Evolutionary conservation across 148 eudicot genomes (phyloP).

Genomic region (Nepenthes mirabilis): DNA sequence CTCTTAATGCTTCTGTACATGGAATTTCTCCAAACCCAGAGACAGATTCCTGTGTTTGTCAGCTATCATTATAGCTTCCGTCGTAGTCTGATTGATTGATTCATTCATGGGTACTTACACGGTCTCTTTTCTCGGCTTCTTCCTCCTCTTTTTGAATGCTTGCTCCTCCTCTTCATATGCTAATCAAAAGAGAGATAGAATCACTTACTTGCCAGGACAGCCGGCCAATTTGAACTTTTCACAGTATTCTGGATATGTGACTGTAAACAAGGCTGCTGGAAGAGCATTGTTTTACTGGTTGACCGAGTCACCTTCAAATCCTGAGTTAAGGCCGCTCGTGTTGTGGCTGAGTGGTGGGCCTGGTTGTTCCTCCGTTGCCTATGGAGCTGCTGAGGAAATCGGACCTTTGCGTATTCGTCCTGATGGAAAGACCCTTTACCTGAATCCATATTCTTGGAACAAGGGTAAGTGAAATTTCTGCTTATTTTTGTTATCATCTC

Average conservation of each 20-base stretch:
- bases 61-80: no score
- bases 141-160: constrained; percentile 16
- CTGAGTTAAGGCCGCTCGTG: constrained; percentile 57
- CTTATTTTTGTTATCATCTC: background rate
- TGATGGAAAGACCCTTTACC: constrained; percentile 56
- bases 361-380: constrained; percentile 91
- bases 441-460: constrained; percentile 82
- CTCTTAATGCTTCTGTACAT: no score
- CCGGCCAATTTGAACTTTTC: constrained; percentile 54
- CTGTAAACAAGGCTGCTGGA: constrained; percentile 57
- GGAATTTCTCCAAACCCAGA: no score
- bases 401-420: constrained; percentile 68
- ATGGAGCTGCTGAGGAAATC: constrained; percentile 91
- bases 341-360: constrained; percentile 98
- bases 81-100: background rate
- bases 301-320: constrained; percentile 42
- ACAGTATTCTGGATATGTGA: constrained; percentile 81
- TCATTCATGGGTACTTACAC: constrained; percentile 7
- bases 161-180: constrained; percentile 25
- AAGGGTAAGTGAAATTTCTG: constrained; percentile 33
- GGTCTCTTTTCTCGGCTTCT: constrained; percentile 10
- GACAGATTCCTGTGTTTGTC: no score
- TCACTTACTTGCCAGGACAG: constrained; percentile 71
- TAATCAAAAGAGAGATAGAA: constrained; percentile 52
- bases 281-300: constrained; percentile 90